Evolutionary conservation across 106 monocot species (phyloP).

Genomic region (Acanthochlamys bracteata): DNA sequence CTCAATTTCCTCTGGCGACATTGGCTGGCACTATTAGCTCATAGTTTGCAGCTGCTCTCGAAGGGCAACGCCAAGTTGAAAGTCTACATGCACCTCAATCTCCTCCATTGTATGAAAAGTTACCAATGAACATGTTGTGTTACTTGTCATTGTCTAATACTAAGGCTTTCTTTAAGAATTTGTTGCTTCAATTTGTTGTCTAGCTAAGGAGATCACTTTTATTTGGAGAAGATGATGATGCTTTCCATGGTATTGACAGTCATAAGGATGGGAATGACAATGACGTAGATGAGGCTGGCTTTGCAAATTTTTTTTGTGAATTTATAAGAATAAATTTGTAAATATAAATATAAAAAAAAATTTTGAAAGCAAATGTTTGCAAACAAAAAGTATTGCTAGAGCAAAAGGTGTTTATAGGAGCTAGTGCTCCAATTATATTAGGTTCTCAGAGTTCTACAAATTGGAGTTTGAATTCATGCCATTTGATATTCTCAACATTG

Average conservation of each 20-base stretch:
- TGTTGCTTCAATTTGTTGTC: background rate
- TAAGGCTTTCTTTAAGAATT: slow-evolving; percentile 5
- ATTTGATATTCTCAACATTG: no score
- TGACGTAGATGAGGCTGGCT: slow-evolving; percentile 26
- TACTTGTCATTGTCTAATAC: background rate
- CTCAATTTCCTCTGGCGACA: slow-evolving; percentile 81
- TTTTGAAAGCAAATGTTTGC: no score
- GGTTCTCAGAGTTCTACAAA: no score
- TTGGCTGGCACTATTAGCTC: slow-evolving; percentile 32
- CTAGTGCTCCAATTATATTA: no score
- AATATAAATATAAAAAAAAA: no score
- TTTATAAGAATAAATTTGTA: no score
- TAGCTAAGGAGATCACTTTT: slow-evolving; percentile 78
- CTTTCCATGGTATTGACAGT: slow-evolving; percentile 18
- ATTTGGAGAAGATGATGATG: slow-evolving; percentile 35
- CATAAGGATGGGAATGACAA: slow-evolving; percentile 37
- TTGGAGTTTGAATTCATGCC: no score
- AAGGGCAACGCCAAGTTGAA: slow-evolving; percentile 14
- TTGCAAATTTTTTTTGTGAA: slow-evolving; percentile 24
- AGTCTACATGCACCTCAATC: slow-evolving; percentile 25
- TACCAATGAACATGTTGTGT: slow-evolving; percentile 7
- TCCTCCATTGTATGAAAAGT: slow-evolving; percentile 67
- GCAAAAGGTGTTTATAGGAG: no score
- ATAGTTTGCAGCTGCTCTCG: slow-evolving; percentile 37
- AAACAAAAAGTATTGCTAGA: no score